Percentiles rank a stretch among this genome's conserved stretches.
Evolutionary conservation across 495 filamentous ascomycete species (phyloP).

Genomic region (Amphirosellinia nigrospora): DNA sequence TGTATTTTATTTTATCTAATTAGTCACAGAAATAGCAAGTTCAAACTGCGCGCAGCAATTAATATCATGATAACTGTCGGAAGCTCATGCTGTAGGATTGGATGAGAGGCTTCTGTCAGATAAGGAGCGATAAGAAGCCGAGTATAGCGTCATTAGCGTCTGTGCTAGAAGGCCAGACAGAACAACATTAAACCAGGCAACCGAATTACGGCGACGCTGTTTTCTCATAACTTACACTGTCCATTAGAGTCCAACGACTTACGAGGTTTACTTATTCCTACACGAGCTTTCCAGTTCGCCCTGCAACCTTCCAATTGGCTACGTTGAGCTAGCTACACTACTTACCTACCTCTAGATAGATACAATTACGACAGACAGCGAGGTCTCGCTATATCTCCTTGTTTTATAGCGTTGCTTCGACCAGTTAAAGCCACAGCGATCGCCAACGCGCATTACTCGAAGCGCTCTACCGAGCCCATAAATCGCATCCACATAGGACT

Average conservation of each 20-base stretch:
- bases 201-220: constrained; percentile 13
- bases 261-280: background rate
- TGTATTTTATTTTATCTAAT: too few relatives aligned
- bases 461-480: constrained; percentile 9
- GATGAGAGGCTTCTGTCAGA: background rate
- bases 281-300: background rate
- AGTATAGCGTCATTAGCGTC: constrained; percentile 4
- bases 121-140: background rate
- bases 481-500: constrained; percentile 10
- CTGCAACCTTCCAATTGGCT: background rate
- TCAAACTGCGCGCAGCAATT: background rate
- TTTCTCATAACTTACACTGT: too few relatives aligned
- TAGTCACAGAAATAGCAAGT: background rate
- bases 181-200: background rate
- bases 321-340: background rate
- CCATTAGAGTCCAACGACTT: too few relatives aligned
- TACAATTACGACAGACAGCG: too few relatives aligned
- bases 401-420: background rate
- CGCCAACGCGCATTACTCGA: constrained; percentile 13
- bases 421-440: constrained; percentile 7
- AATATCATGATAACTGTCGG: too few relatives aligned
- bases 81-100: background rate
- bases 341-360: too few relatives aligned
- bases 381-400: background rate
- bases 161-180: background rate